Percentiles rank a stretch among this genome's conserved stretches.
phyloP scores from a whole-genome alignment of 2,329 filamentous ascomycete species.

The Sordariomycetes sp. region DNA sequence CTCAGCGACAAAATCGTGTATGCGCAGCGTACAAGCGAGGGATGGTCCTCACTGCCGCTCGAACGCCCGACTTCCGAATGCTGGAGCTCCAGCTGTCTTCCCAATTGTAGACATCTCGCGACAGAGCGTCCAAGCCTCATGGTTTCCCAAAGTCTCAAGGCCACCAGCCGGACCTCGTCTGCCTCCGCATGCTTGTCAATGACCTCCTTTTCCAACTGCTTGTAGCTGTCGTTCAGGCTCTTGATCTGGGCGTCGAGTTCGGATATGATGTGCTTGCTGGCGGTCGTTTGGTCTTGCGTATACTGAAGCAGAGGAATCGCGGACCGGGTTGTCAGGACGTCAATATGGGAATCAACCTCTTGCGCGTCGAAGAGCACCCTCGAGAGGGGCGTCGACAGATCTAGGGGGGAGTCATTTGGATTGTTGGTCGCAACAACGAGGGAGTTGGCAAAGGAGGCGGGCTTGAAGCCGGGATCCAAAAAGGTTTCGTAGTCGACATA shows the following conservation, averaged over 20 bases:
- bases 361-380: constrained; percentile 93
- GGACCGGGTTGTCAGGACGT: constrained; percentile 75
- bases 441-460: constrained; percentile 75
- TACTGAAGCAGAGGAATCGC: constrained; percentile 74
- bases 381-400: constrained; percentile 88
- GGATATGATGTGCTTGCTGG: constrained; percentile 62
- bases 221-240: constrained; percentile 75
- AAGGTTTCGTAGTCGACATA: constrained; percentile 97
- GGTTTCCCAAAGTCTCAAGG: constrained; percentile 71
- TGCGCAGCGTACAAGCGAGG: constrained; percentile 72
- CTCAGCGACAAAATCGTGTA: constrained; percentile 70
- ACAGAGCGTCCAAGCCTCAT: constrained; percentile 69
- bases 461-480: constrained; percentile 71
- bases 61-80: constrained; percentile 51
- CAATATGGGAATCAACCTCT: constrained; percentile 93
- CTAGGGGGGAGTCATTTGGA: constrained; percentile 76
- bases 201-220: constrained; percentile 78
- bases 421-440: constrained; percentile 90
- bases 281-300: constrained; percentile 64
- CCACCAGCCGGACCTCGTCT: constrained; percentile 69
- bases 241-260: constrained; percentile 75
- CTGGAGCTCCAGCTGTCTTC: constrained; percentile 80
- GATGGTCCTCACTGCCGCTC: constrained; percentile 54
- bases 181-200: constrained; percentile 77
- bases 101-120: constrained; percentile 69